Base-by-base conservation (phyloP, 2,329 filamentous ascomycete genomes). In the Pseudocercospora cruenta region DNA sequence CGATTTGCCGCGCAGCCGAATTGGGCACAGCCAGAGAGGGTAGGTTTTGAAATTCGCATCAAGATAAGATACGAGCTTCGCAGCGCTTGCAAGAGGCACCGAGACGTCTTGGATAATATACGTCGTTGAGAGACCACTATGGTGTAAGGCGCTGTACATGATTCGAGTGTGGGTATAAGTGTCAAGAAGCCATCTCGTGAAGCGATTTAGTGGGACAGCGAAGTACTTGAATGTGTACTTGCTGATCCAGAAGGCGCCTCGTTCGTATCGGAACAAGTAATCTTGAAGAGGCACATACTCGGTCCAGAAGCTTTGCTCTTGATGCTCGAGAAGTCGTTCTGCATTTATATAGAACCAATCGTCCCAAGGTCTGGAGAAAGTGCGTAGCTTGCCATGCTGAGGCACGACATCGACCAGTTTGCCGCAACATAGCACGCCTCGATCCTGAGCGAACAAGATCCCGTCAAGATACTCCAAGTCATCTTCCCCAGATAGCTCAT, bases 181-280 rank as follows among this genome's bases (percentile, higher is more conserved):
- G 36, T 39, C 36, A 1, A 39, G 36, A n/a, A 39, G 36, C 36
- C 36, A 39, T 6, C 36, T 39, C 4, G 85, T 87, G 53, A 87
- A 73, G 12, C 77, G 78, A 67, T 84, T 89, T 78, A 89, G 89
- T 0, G 87, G 88, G 0, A 83, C 81, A 16, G 80, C 71, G 76
- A 88, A 88, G 71, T 89, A 89, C 1, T 82, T 78, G 76, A 87
- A 90, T 1, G 86, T 86, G 24, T 85, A 85, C 1, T 79, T 77
- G 1, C 86, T 87, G 0, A 84, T 85, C 88, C 88, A 90, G 76
- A 90, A 90, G 0, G 84, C 86, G 9, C 86, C 88, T 1, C 88
- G 81, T 71, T 90, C 87, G 71, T 90, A 87, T 3, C 85, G 82
- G 71, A 88, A 88, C 4, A 88, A 78, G n/a, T 39, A 39, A 7